Conservation (phyloP, 345 rosid genomes). For the Hibiscus tridactylites region DNA sequence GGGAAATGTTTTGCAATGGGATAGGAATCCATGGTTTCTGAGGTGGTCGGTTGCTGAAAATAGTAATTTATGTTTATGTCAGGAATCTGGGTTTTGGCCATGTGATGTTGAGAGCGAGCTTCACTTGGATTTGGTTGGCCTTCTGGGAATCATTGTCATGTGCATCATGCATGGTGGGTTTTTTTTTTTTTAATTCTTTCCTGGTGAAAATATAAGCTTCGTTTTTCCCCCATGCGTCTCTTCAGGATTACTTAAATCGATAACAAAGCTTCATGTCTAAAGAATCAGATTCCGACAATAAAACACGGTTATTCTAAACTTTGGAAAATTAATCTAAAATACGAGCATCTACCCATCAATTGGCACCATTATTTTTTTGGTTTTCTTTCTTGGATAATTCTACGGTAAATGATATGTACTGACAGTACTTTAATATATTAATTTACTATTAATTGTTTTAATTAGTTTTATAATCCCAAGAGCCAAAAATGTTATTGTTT, state of each 20-base stretch:
- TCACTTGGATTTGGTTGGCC: neutral
- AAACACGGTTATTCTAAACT: neutral
- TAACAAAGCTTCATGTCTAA: neutral
- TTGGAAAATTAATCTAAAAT: neutral
- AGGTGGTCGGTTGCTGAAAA: neutral
- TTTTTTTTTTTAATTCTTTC: neutral
- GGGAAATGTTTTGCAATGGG: neutral
- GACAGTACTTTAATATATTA: too few species aligned
- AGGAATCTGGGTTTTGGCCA: neutral
- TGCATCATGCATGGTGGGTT: neutral
- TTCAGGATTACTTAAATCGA: neutral
- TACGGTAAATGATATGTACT: too few species aligned
- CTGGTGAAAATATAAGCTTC: neutral
- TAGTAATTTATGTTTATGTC: neutral
- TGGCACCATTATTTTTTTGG: neutral
- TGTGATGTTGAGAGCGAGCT: neutral
- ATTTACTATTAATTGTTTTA: too few species aligned
- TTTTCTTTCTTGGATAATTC: too few species aligned
- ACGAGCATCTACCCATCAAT: neutral
- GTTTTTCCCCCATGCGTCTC: neutral
- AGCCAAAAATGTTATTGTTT: too few species aligned
- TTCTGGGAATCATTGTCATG: neutral
- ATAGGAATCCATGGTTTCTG: neutral
- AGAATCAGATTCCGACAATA: slow-evolving; percentile 4
- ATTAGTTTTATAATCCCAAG: too few species aligned